phyloP scores from a whole-genome alignment of 805 yeast species.

The Kuraishia cidri region DNA sequence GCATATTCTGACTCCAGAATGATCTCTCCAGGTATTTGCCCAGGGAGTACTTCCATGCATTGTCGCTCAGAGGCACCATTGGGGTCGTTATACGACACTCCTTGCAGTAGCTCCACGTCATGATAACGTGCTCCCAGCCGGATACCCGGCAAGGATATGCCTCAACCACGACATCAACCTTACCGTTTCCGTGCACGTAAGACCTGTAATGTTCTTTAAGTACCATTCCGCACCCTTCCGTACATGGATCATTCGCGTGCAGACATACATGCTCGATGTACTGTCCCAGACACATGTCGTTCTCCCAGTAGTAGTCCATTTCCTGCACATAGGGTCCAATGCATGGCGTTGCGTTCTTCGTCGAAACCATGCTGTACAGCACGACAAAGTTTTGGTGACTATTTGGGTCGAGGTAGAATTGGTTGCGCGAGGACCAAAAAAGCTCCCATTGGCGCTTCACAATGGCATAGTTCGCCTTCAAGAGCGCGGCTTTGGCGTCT shows the following conservation, averaged over 20 bases:
- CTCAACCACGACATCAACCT: slow-evolving; percentile 71
- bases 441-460: slow-evolving; percentile 63
- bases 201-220: slow-evolving; percentile 71
- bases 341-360: slow-evolving; percentile 84
- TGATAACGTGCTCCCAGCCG: slow-evolving; percentile 55
- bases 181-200: slow-evolving; percentile 83
- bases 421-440: slow-evolving; percentile 33
- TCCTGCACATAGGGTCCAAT: slow-evolving; percentile 81
- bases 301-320: slow-evolving; percentile 84
- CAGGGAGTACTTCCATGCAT: slow-evolving; percentile 83
- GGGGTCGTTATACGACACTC: slow-evolving; percentile 72
- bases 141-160: slow-evolving; percentile 45
- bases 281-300: slow-evolving; percentile 84
- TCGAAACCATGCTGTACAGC: slow-evolving; percentile 74
- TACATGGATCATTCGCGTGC: slow-evolving; percentile 59
- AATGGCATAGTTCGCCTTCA: slow-evolving; percentile 21
- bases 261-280: slow-evolving; percentile 72
- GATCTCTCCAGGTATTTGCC: slow-evolving; percentile 87
- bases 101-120: slow-evolving; percentile 91
- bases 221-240: slow-evolving; percentile 72
- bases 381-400: slow-evolving; percentile 74
- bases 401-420: slow-evolving; percentile 57
- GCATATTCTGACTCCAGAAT: slow-evolving; percentile 63
- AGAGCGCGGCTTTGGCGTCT: slow-evolving; percentile 15
- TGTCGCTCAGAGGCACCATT: slow-evolving; percentile 71